Evolutionary conservation across 1,139 yeast genomes (phyloP).

Genomic region (Pichia sp.): DNA sequence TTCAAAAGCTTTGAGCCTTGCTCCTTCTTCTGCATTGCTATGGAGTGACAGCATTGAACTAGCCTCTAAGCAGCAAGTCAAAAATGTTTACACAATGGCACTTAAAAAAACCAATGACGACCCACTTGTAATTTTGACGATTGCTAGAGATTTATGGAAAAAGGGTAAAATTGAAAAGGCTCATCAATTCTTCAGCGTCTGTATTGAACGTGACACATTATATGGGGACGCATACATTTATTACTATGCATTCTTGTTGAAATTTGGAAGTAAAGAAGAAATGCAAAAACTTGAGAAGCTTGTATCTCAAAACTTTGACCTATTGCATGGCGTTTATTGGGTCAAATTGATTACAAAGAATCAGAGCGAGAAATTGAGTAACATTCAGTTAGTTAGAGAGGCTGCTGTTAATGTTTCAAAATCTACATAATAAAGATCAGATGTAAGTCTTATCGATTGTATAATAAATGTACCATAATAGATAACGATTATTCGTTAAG

Average conservation of each 20-base stretch:
- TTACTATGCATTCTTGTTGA: slow-evolving; percentile 45
- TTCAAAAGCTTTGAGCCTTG: slow-evolving; percentile 55
- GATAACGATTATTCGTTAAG: background rate
- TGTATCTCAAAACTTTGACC: slow-evolving; percentile 40
- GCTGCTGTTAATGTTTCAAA: slow-evolving; percentile 14
- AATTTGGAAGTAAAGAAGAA: slow-evolving; percentile 33
- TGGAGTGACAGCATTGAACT: slow-evolving; percentile 51
- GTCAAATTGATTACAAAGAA: slow-evolving; percentile 42
- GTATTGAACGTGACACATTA: slow-evolving; percentile 48
- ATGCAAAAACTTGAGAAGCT: slow-evolving; percentile 30
- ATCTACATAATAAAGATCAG: background rate
- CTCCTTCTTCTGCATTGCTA: slow-evolving; percentile 62
- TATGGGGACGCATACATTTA: slow-evolving; percentile 82
- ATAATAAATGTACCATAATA: background rate
- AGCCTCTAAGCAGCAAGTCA: slow-evolving; percentile 53
- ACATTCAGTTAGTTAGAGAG: slow-evolving; percentile 21
- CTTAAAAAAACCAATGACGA: slow-evolving; percentile 62
- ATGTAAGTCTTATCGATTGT: background rate
- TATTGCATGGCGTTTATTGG: slow-evolving; percentile 56
- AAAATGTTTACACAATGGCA: slow-evolving; percentile 68
- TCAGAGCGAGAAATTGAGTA: slow-evolving; percentile 21
- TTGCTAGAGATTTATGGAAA: slow-evolving; percentile 67
- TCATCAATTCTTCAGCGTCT: slow-evolving; percentile 70
- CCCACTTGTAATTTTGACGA: slow-evolving; percentile 52
- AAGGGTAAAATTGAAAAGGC: slow-evolving; percentile 67